phyloP scores from a whole-genome alignment of 305 asterid species.

The Vinca major region DNA sequence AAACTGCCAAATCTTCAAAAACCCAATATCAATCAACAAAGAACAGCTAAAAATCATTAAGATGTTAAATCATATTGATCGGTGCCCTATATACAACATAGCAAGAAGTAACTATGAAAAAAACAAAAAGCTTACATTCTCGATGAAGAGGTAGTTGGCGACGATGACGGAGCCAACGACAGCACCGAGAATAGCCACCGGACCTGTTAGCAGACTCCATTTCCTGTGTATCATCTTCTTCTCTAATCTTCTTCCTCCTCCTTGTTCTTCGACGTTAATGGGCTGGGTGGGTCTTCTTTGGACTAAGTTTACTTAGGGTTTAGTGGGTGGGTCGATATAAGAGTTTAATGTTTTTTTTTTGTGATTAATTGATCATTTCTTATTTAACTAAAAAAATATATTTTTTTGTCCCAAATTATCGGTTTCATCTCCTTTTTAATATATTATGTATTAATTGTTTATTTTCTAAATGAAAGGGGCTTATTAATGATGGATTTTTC shows the following conservation, averaged over 20 bases:
- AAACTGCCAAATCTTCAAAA: too few species aligned
- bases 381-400: too few species aligned
- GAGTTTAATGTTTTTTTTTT: too few species aligned
- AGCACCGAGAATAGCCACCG: slow-evolving; percentile 30
- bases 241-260: slow-evolving; percentile 9
- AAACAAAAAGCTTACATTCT: slow-evolving; percentile 32
- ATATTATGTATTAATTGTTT: too few species aligned
- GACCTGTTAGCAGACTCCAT: slow-evolving; percentile 28
- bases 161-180: slow-evolving; percentile 56
- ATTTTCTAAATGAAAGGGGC: too few species aligned
- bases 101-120: background rate
- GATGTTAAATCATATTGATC: background rate
- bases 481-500: too few species aligned
- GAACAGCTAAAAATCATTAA: background rate
- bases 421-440: too few species aligned
- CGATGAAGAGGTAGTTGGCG: slow-evolving; percentile 48
- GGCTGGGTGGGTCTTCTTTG: slow-evolving; percentile 1
- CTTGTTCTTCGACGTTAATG: background rate
- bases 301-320: background rate
- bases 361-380: too few species aligned
- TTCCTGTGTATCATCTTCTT: slow-evolving; percentile 20
- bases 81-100: background rate
- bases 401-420: too few species aligned
- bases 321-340: background rate
- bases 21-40: background rate